Evolutionary conservation across 1,284 basidiomycete species (phyloP), one percentile per base, ranked within the genome.

Genomic region (Boletus sp.): DNA sequence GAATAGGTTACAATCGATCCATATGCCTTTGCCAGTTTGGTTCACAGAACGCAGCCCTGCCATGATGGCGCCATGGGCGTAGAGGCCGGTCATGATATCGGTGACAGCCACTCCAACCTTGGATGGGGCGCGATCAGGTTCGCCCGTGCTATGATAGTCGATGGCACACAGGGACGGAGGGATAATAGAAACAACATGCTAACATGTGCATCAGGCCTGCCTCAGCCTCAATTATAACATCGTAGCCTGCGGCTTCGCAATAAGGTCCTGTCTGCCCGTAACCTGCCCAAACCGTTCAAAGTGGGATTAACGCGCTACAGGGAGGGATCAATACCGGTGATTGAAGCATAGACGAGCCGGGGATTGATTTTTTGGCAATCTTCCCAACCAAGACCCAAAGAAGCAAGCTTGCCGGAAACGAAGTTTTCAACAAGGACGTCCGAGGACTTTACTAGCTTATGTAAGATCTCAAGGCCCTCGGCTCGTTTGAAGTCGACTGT

Each of bases 191-290:
- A 61, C 48, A 54, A 41, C 57, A 57, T 50, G 77, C 84, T 59
- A 54, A 92, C 88, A 96, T 96, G 74, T 96, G 93, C 93, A 96
- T 96, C 51, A 96, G 75, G 15, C 94, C 94, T 31, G 94, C 94
- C 75, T 96, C 93, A 13, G 87, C 94, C 71, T 95, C 92, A 43
- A 95, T 91, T 36, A 93, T 83, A 31, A 96, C 94, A 71, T 96
- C 94, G 73, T 96, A 96, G 7, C 94, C 95, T 15, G 94, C 89
- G 39, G 88, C 85, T 59, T 84, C 80, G 46, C 87, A 80, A 67
- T 89, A 96, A 6, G 95, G 94, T 1, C 95, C 95, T 0, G 92
- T 95, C 66, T 97, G 94, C 1, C 95, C 96, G 73, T 97, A 97
- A 20, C 94, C 94, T 94, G 56, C 31, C 24, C 50, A 49, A 47